Base-by-base conservation (phyloP, 805 yeast genomes). In the Saccharomycopsis sp. region DNA sequence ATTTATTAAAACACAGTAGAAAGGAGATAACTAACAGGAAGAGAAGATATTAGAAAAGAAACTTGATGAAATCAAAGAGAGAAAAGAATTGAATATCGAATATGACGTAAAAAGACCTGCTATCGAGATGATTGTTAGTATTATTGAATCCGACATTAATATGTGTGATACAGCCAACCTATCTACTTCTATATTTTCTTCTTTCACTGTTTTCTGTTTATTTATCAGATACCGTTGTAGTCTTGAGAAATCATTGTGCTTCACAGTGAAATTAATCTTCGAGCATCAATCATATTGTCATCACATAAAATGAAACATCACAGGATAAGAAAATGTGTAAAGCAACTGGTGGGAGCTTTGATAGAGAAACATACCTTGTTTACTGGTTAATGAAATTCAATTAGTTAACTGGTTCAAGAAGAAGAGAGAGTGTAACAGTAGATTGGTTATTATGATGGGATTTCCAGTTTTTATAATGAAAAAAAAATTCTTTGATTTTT, bases 161-260 rank as follows among this genome's bases (percentile, higher is more conserved):
- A 29, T n/a, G n/a, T n/a, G 38, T 29, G 5, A 29, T 12, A 12
- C 38, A 29, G 38, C 12, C 38, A 29, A 12, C 12, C 38, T 7
- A 29, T 7, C 9, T 29, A 29, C 12, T 29, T 29, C 9, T 29
- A 7, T 29, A 29, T 29, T 12, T 29, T 29, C 12, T 12, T 29
- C 38, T 29, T 29, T 29, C 38, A 5, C 5, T 7, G 38, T 7
- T 29, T 5, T 29, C 12, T 12, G 38, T 12, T 7, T 29, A 7
- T 29, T 29, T 7, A 44, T 44, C 49, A 44, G 49, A 44, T 44
- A 44, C 49, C 49, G 49, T 44, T 44, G 49, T 44, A 44, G 49
- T 44, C 49, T 44, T 44, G 49, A 44, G 49, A 44, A 44, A 44
- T 44, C 49, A 44, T 44, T 44, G 49, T 44, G 49, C 49, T 44